Evolutionary conservation across 2,329 filamentous ascomycete genomes (phyloP).

Genomic region (Parastagonospora nodorum): DNA sequence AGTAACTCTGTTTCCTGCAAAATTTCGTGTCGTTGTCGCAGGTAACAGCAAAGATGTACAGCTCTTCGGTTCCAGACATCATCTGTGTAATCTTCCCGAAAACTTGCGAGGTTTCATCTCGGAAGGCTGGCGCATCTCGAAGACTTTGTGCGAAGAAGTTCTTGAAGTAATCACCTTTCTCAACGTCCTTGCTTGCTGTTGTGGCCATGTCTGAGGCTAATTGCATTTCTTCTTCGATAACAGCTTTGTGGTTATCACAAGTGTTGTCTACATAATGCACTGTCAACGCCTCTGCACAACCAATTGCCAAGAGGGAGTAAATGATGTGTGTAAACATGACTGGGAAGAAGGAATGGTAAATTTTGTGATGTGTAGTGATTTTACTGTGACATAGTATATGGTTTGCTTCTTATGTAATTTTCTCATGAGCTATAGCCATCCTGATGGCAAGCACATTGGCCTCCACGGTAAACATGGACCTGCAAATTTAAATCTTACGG

Average conservation of each 20-base stretch:
- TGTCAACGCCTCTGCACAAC: background rate
- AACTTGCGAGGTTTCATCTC: background rate
- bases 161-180: slow-evolving; percentile 4
- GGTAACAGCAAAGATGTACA: slow-evolving; percentile 4
- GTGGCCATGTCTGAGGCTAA: slow-evolving; percentile 1
- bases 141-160: slow-evolving; percentile 4
- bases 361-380: background rate
- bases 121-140: slow-evolving; percentile 1
- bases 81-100: slow-evolving; percentile 3
- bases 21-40: background rate
- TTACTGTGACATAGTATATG: background rate
- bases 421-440: background rate
- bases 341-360: background rate
- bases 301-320: background rate
- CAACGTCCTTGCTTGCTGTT: background rate
- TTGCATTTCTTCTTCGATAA: slow-evolving; percentile 5
- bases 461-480: background rate
- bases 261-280: slow-evolving; percentile 3
- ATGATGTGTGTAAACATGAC: background rate
- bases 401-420: background rate
- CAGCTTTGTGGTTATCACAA: background rate
- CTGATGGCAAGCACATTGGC: background rate
- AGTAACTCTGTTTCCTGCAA: background rate
- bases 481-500: background rate
- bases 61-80: background rate